A percentile compares a stretch with the other conserved stretches of the same genome.
Conservation (phyloP, 257 asterid species). For the Solanum lignicaule region DNA sequence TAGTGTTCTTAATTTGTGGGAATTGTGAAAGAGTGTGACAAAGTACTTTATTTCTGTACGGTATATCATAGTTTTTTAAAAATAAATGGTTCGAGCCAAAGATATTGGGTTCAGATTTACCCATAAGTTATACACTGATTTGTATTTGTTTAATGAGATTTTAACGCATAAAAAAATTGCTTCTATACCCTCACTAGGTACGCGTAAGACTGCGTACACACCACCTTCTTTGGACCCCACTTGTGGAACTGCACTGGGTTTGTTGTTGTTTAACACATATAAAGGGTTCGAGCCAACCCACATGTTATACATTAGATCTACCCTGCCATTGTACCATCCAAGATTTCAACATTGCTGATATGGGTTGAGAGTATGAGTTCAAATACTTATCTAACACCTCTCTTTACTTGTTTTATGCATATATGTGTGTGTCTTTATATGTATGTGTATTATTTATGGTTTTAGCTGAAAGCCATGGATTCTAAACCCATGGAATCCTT, state of each 20-base stretch:
- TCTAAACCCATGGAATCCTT: neutral
- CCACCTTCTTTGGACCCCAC: too few relatives aligned
- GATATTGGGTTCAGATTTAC: neutral
- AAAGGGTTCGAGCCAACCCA: neutral
- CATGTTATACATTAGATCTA: neutral
- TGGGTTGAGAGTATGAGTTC: too few relatives aligned
- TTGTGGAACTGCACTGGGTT: too few relatives aligned
- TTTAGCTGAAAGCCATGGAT: neutral
- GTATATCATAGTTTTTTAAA: neutral
- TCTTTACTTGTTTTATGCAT: too few relatives aligned
- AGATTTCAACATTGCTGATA: neutral
- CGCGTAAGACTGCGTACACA: too few relatives aligned
- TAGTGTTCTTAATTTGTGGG: too few relatives aligned
- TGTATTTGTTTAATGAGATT: neutral
- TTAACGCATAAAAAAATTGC: too few relatives aligned
- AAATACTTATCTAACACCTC: too few relatives aligned
- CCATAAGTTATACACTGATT: neutral
- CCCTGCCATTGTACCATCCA: neutral
- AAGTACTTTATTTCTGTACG: too few relatives aligned
- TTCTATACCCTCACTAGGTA: too few relatives aligned
- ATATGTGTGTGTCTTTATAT: neutral
- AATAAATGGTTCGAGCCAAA: neutral
- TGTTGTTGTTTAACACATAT: neutral
- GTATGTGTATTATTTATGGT: neutral
- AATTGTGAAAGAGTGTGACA: too few relatives aligned